A percentile compares a stretch with the other conserved stretches of the same genome.
phyloP scores from a whole-genome alignment of 1,284 basidiomycete genomes.

The Fomes fomentarius region DNA sequence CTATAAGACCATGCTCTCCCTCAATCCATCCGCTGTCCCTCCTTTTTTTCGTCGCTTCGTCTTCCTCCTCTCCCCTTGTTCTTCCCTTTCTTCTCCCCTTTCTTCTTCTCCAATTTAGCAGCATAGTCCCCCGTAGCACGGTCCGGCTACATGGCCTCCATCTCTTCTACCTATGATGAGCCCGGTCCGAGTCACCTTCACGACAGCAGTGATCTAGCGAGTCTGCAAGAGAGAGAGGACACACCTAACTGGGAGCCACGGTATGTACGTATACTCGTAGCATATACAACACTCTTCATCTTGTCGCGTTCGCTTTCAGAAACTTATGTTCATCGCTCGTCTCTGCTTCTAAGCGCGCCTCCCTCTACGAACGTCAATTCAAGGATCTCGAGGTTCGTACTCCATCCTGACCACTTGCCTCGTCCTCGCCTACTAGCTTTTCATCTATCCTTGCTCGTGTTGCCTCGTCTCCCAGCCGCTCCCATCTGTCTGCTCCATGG shows the following conservation, averaged over 20 bases:
- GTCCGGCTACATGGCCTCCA: constrained; percentile 16
- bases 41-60: constrained; percentile 9
- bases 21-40: not conserved
- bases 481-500: constrained; percentile 5
- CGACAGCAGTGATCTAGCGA: constrained; percentile 15
- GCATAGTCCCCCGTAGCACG: not conserved
- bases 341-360: constrained; percentile 51
- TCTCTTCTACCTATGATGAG: constrained; percentile 15
- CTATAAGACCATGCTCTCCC: constrained; percentile 5
- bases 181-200: constrained; percentile 4
- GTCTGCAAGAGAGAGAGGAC: constrained; percentile 16
- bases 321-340: constrained; percentile 42
- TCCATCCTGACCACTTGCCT: not conserved
- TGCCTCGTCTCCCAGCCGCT: not conserved
- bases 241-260: constrained; percentile 22
- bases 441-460: too few species aligned
- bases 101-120: not conserved
- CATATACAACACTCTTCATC: too few species aligned
- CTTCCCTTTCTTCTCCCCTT: not conserved
- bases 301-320: constrained; percentile 3
- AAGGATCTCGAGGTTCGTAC: constrained; percentile 66
- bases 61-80: constrained; percentile 3
- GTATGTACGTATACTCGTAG: too few species aligned
- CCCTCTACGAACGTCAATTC: constrained; percentile 63
- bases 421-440: not conserved